Base-by-base conservation (phyloP, 2,329 filamentous ascomycete genomes). In the Cladosporium oxysporum region DNA sequence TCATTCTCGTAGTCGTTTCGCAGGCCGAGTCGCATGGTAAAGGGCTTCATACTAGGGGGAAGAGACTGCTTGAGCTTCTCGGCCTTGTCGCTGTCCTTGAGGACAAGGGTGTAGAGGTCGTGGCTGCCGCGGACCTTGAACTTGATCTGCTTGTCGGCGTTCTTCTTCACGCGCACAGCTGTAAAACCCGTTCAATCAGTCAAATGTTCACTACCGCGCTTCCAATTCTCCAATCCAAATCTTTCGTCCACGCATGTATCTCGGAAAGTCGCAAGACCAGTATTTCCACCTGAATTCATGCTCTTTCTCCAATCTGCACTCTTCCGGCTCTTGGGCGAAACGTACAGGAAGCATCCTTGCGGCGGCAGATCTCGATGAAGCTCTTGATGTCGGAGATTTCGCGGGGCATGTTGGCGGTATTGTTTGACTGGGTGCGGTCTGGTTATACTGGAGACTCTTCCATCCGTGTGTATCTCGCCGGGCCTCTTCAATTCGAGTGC, bases 351-450 rank as follows among this genome's bases (percentile, higher is more conserved):
- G 95, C 95, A 90, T 99, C 96, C 88, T 97, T 96, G 83, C 95
- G 91, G 85, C 94, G 91, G 90, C 92, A 97, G 89, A 99, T 97
- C 91, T 98, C 95, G 84, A 99, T 96, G 92, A 99, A 99, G 88
- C 97, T 82, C 82, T 99, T 98, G 89, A 98, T 98, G 83, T 98
- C 95, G 81, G 89, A 91, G 83, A 97, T 91, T 91, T 98, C 93
- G 80, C 89, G 88, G 90, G 95, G 94, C 95, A 99, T 99, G 84
- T 85, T 96, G 91, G 84, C 68, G 64, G 44, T 68, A 61, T 66
- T 65, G 62, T 59, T 33, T 65, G 55, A 60, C 55, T 59, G 62
- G 31, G 33, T 59, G n/a, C 57, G 57, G 57, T 59, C 57, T 41
- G 57, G 57, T 59, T 41, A 59, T 62, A 68, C 61, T 66, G 64